Conservation (phyloP, 371 early-diverging fungal species). For the Scutellospora calospora region DNA sequence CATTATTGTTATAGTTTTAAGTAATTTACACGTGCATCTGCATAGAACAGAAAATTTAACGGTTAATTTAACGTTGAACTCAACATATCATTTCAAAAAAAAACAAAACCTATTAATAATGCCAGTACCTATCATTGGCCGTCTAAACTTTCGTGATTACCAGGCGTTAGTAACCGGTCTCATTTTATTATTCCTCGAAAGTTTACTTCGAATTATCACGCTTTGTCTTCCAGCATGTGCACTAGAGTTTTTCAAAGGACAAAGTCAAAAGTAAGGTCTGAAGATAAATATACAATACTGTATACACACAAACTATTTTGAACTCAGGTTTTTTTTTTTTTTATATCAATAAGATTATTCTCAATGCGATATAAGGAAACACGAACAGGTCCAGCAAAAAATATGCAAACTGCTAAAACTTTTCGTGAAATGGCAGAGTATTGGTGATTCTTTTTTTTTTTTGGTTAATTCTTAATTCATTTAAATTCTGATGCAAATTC, state of each 20-base stretch:
- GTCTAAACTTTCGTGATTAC: conserved; percentile 62
- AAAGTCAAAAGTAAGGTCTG: conserved; percentile 54
- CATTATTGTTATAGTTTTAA: too few species aligned
- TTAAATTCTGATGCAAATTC: background rate
- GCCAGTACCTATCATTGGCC: conserved; percentile 59
- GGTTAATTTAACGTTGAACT: too few species aligned
- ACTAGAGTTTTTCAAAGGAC: conserved; percentile 54
- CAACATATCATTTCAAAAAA: too few species aligned
- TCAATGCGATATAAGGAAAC: background rate
- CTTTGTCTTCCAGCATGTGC: conserved; percentile 66
- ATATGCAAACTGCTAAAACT: conserved; percentile 11
- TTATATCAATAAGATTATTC: conserved; percentile 14
- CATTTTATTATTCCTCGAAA: conserved; percentile 72
- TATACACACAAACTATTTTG: too few species aligned
- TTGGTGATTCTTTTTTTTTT: background rate
- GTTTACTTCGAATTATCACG: conserved; percentile 70
- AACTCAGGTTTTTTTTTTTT: background rate
- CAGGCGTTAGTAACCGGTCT: conserved; percentile 66
- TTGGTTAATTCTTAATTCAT: background rate
- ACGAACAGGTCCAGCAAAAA: conserved; percentile 20
- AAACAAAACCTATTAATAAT: background rate
- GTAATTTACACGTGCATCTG: too few species aligned
- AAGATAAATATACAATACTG: background rate
- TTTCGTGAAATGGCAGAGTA: conserved; percentile 33
- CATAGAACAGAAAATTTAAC: too few species aligned